Evolutionary conservation across 2,329 filamentous ascomycete genomes (phyloP), one percentile per base, ranked within the genome.

Genomic region (Phyllosticta capitalensis): DNA sequence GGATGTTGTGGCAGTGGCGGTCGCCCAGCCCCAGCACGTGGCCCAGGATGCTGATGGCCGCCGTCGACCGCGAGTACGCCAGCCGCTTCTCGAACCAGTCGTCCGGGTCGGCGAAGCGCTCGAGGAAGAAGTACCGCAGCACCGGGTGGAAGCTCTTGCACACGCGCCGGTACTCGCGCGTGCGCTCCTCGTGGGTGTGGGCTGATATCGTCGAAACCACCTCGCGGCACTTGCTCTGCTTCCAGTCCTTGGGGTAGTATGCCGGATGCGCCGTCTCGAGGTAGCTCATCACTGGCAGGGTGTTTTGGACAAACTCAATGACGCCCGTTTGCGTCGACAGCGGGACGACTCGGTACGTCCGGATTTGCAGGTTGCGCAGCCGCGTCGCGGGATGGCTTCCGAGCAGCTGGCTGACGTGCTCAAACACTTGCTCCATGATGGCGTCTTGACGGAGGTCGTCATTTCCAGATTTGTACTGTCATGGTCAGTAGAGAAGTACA

Each of bases 401-500:
- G 24, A 99, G 79, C 21, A 99, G 83, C 56, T 89, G 89, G 61
- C 91, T 97, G 21, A 96, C 94, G 73, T 95, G 91, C 61, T 92
- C 90, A 71, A 99, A 99, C 1, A 99, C 94, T 74, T 99, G 94
- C 73, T 99, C 95, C 95, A 99, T 99, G 78, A 86, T 99, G 52
- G 92, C 90, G 68, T 99, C 94, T 76, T 99, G 94, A 9, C 95
- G 88, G 12, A 99, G 81, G 70, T 99, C 92, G 71, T 99, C 94
- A 68, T 92, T 92, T 19, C 94, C 92, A 63, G 91, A 91, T 79
- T 99, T 99, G 70, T 96, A 86, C 79, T 85, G 63, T 9, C 22
- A 55, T 55, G 21, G 45, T 60, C 59, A 59, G 58, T 20, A 9
- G 26, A n/a, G 14, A 26, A 26, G 49, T 6, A n/a, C n/a, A n/a